Base-by-base conservation (phyloP, 768 basidiomycete genomes). In the Lactarius sp. region DNA sequence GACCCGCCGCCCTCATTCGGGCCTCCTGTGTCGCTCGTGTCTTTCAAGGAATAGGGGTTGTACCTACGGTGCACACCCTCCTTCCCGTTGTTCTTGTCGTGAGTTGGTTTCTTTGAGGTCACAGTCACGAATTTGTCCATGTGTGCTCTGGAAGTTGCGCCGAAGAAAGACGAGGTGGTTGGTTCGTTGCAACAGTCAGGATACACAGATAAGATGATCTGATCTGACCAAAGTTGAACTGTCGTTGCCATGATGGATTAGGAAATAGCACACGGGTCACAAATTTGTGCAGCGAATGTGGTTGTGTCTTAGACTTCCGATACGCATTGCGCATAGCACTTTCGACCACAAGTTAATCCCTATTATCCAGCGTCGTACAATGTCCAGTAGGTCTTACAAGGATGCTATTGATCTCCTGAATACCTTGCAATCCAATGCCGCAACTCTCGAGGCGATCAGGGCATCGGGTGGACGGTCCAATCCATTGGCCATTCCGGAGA, bases 401-500 rank as follows among this genome's bases (percentile, higher is more conserved):
- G 86, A 91, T 68, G 92, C 92, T 0, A 77, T 94, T 49, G 81
- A 85, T 50, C 77, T 79, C 64, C 79, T 94, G 53, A 94, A 94
- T 73, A 79, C 87, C 42, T 79, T 93, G 2, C 95, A 99, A 73
- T 90, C 89, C 34, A 99, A 98, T 79, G 94, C 94, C 18, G 92
- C 94, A n/a, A 84, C 86, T 22, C 79, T 99, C 27, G 93, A 94
- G 34, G 90, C 90, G 20, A 81, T 87, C 41, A 85, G 90, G 44
- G 86, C 88, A 41, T 83, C 86, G 7, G 90, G 91, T 2, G 84
- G 84, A 5, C 79, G 79, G 34, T 75, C 79, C 53, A 81, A 75
- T 59, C 75, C 76, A 37, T 82, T 83, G 70, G 89, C 89, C 22
- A 88, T 97, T 50, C 83, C 85, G 13, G 92, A 97, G 76, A 96